These are phyloP conservation scores for Aspergillus pseudotamarii DNA, from an alignment of 2,329 filamentous ascomycete species.

Conservation along the genomic window DNA sequence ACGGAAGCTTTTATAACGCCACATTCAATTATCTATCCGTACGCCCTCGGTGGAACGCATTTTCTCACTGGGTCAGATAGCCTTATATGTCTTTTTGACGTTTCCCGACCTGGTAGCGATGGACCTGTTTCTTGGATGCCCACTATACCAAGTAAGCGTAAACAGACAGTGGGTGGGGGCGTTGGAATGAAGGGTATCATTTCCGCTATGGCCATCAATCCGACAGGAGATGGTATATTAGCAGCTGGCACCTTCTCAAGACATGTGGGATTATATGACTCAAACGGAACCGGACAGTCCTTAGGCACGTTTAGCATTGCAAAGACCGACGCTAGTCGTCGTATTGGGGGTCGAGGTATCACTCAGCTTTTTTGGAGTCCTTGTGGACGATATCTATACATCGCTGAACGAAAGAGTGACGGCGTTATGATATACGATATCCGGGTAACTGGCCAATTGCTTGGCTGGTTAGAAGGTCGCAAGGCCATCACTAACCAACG, in stretches of 20 bases:
- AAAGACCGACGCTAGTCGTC: constrained; percentile 40
- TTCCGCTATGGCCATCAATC: constrained; percentile 53
- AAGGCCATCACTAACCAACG: constrained; percentile 56
- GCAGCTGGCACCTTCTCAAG: constrained; percentile 62
- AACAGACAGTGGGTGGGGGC: constrained; percentile 49
- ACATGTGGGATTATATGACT: constrained; percentile 59
- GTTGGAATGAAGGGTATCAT: constrained; percentile 60
- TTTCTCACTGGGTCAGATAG: constrained; percentile 63
- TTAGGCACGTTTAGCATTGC: constrained; percentile 55
- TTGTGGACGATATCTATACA: constrained; percentile 60
- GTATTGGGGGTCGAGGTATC: constrained; percentile 55
- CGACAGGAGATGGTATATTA: constrained; percentile 49
- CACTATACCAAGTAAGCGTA: constrained; percentile 54
- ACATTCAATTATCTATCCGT: constrained; percentile 57
- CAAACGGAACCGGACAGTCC: constrained; percentile 51
- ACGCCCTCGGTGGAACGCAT: constrained; percentile 45
- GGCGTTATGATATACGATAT: constrained; percentile 62
- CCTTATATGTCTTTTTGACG: constrained; percentile 59
- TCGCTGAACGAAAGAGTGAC: constrained; percentile 60
- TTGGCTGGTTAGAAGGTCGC: constrained; percentile 54
- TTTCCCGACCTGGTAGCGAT: constrained; percentile 48
- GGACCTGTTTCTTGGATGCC: constrained; percentile 50
- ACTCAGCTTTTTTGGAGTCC: constrained; percentile 61
- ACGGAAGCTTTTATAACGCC: constrained; percentile 61
- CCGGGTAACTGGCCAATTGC: constrained; percentile 53